Evolutionary conservation across 306 rosid genomes (phyloP).

Genomic region (Sphenostylis stenocarpa): DNA sequence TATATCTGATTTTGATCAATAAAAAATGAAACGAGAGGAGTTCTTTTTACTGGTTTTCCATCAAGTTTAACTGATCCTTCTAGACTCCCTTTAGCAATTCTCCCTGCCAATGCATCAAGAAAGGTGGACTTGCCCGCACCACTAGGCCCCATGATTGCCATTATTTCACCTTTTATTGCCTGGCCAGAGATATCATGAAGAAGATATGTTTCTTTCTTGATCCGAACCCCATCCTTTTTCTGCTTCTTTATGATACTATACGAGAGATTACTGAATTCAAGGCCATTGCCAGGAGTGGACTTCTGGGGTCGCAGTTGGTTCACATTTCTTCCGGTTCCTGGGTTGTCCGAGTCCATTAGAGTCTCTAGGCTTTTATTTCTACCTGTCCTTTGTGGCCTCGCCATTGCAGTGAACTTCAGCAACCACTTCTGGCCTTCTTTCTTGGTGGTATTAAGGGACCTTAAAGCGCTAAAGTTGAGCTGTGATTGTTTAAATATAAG

Average conservation of each 20-base stretch:
- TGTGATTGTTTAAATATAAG: constrained; percentile 30
- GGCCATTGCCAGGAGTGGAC: constrained; percentile 57
- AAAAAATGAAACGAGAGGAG: background rate
- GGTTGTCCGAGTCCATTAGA: constrained; percentile 52
- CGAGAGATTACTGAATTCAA: constrained; percentile 69
- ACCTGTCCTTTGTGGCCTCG: constrained; percentile 35
- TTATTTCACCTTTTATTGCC: constrained; percentile 65
- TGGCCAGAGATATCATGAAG: constrained; percentile 86
- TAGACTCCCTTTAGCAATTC: constrained; percentile 82
- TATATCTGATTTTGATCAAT: background rate
- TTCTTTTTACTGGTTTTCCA: constrained; percentile 55
- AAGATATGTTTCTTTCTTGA: constrained; percentile 68
- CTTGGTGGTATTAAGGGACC: constrained; percentile 18
- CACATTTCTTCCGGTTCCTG: constrained; percentile 24
- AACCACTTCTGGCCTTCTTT: constrained; percentile 37
- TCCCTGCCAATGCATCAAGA: constrained; percentile 85
- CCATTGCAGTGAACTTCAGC: constrained; percentile 41
- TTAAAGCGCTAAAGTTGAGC: constrained; percentile 34
- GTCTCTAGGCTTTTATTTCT: constrained; percentile 60
- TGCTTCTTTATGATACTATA: constrained; percentile 65
- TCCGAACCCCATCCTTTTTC: constrained; percentile 74
- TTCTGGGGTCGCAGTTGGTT: constrained; percentile 39
- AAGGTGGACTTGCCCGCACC: constrained; percentile 98
- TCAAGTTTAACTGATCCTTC: constrained; percentile 79
- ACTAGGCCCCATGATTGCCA: constrained; percentile 96